Conservation (phyloP, 2,329 filamentous ascomycete species). For the Myotisia sp. region DNA sequence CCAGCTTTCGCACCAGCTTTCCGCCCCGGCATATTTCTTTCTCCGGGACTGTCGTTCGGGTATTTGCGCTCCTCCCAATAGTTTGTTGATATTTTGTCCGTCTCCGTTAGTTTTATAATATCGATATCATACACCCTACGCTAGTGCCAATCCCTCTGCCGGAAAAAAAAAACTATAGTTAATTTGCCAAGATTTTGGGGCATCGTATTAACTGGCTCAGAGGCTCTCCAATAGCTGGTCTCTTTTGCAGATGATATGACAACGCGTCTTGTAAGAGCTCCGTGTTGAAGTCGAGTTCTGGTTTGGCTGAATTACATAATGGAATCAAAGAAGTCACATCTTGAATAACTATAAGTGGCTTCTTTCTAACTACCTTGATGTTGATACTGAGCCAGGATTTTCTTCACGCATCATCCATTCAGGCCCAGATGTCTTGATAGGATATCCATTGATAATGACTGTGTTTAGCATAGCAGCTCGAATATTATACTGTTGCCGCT, state of each 20-base stretch:
- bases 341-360: slow-evolving; percentile 10
- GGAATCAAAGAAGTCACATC: slow-evolving; percentile 9
- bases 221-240: slow-evolving; percentile 8
- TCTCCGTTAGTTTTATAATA: no score
- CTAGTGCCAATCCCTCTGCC: no score
- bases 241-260: slow-evolving; percentile 11
- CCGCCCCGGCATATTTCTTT: no score
- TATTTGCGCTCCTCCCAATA: no score
- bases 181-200: slow-evolving; percentile 7
- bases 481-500: slow-evolving; percentile 13
- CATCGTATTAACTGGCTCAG: slow-evolving; percentile 14
- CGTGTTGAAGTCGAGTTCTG: slow-evolving; percentile 13
- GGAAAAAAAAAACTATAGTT: no score
- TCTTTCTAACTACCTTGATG: slow-evolving; percentile 11
- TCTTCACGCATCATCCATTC: slow-evolving; percentile 11
- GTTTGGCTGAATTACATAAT: slow-evolving; percentile 7
- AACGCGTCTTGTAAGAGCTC: slow-evolving; percentile 10
- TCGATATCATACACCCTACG: no score
- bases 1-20: no score
- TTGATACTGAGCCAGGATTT: slow-evolving; percentile 13
- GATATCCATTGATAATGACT: slow-evolving; percentile 8
- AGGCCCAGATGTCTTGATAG: slow-evolving; percentile 3
- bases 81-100: no score
- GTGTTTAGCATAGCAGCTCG: slow-evolving; percentile 8
- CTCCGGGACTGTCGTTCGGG: no score